Evolutionary conservation across 169 alveolate species (phyloP), one percentile per base, ranked within the genome.

Genomic region (Plasmodium ovale): DNA sequence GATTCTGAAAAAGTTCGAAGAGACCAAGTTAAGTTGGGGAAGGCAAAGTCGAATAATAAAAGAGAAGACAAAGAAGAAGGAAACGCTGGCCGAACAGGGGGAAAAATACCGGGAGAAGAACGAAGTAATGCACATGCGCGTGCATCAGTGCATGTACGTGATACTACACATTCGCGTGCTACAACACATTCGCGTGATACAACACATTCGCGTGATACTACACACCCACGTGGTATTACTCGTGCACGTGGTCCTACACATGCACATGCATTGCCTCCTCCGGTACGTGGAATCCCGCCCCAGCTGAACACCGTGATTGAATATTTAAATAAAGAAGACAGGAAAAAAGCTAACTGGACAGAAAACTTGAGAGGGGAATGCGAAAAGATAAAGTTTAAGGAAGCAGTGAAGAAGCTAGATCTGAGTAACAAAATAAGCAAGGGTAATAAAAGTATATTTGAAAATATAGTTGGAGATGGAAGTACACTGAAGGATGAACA

Each of bases 51-150:
- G 62, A 68, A 14, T 31, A n/a, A 42, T 77, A 60, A 77, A 35
- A 27, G 77, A 77, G n/a, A 64, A 68, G 53, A 77, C 88, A 3
- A 77, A 60, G 5, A 77, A 77, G 37, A 21, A 67, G 19, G 88
- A 77, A 44, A 77, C 88, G 14, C 51, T 77, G 25, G 88, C 69
- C 23, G 88, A 77, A n/a, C 88, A 77, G 16, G 88, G 77, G n/a
- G 88, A 77, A 19, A 77, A 77, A 37, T 77, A 77, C 29, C 44
- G 88, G 42, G 68, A 60, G 25, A 19, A 67, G 16, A 77, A 77
- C 65, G 88, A 77, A 31, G 88, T 77, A 77, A 62, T 12, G n/a
- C 27, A 69, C 0, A 69, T 21, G 37, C 0, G 37, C 16, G 37
- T 65, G 0, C 19, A 29, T 60, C 19, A 7, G 12, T 64, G 29